Base-by-base conservation (phyloP, 1,284 basidiomycete genomes). In the Tetrapyrgos nigripes region DNA sequence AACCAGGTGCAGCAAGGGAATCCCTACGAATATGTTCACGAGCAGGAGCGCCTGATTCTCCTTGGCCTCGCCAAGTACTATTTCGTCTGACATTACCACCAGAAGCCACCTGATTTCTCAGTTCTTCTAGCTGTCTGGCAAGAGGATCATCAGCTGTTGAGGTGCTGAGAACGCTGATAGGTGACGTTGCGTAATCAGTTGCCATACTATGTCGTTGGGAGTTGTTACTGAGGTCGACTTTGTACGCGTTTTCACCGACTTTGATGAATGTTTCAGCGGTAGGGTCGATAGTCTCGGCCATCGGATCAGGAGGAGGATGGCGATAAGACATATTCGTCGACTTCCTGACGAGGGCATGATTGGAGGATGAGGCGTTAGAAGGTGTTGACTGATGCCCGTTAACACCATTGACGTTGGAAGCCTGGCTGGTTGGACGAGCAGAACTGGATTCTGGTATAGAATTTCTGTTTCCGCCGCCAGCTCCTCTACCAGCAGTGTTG, bases 401-500 rank as follows among this genome's bases (percentile, higher is more conserved):
- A 19, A 50, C 24, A 10, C 57, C 56, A 33, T 58, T 58, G 27
- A 55, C 23, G 21, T 58, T 58, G n/a, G 31, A 35, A 53, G 50
- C 50, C 52, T 69, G 68, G 56, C 69, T 78, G 58, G 64, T 67
- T 50, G 67, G 74, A 45, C 70, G 69, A 48, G 56, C 68, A 44
- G 70, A 59, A 46, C 61, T 60, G 35, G 49, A 53, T 31, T 73
- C 72, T 14, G 62, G 14, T 66, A 62, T 19, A 69, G 59, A 61
- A 64, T 68, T 75, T 75, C 51, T 57, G 68, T 64, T 47, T 14
- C 78, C 43, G 17, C 79, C 78, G 17, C 80, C 83, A 8, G 88
- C 87, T 28, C 91, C 90, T 5, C 90, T 77, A 11, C 90, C 91
- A 3, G 87, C 86, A 8, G 78, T 77, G 62, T 91, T 89, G n/a